phyloP scores from a whole-genome alignment of 2,329 filamentous ascomycete species.

The Cercospora zeae-maydis region DNA sequence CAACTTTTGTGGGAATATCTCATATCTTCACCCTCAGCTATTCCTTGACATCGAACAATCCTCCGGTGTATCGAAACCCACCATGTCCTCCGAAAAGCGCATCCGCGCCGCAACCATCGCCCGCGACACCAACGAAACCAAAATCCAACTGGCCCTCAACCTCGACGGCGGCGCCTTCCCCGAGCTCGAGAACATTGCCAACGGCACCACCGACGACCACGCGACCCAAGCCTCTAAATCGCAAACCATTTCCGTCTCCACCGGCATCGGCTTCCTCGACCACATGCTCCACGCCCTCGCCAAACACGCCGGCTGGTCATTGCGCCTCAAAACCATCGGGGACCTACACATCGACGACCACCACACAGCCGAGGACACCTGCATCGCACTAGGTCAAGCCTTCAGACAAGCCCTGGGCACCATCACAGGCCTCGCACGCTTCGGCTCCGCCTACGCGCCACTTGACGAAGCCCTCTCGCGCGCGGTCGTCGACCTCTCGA shows the following conservation, averaged over 20 bases:
- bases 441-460: constrained; percentile 86
- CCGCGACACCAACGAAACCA: constrained; percentile 96
- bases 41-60: not conserved
- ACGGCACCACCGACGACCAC: constrained; percentile 66
- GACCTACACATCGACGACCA: constrained; percentile 98
- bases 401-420: constrained; percentile 77
- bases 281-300: constrained; percentile 97
- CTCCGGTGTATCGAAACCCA: constrained; percentile 1
- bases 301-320: constrained; percentile 92
- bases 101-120: constrained; percentile 71
- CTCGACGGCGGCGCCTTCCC: constrained; percentile 75
- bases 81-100: constrained; percentile 31
- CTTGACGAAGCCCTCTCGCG: constrained; percentile 93
- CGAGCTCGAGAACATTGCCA: constrained; percentile 21
- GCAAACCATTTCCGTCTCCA: constrained; percentile 83
- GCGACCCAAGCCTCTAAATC: constrained; percentile 79
- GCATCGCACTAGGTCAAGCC: constrained; percentile 79
- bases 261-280: constrained; percentile 95
- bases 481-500: constrained; percentile 91
- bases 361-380: constrained; percentile 94
- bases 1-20: constrained; percentile 2
- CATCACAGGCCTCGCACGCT: constrained; percentile 78
- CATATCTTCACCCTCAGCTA: not conserved
- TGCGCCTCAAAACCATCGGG: constrained; percentile 76
- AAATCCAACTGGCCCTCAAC: constrained; percentile 88